Base-by-base conservation (phyloP, 164 flowering plant genomes). In the Annona cherimola region DNA sequence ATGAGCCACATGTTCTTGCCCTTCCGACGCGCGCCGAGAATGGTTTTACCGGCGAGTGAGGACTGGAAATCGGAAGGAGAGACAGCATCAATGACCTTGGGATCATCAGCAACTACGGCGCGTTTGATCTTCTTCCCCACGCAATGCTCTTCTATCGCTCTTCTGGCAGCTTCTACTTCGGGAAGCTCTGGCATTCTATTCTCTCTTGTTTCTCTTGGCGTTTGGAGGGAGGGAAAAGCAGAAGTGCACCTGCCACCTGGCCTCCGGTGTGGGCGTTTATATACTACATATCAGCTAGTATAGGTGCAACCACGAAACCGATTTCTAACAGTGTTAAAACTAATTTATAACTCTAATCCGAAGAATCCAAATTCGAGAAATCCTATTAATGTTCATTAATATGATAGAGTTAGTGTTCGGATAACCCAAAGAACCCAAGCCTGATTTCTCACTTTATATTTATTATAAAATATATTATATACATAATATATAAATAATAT, bases 151-250 rank as follows among this genome's bases (percentile, higher is more conserved):
- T 80, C 86, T 5, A 93, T 72, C 4, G 97, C 99, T 71, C 92
- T 76, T 71, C 99, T 79, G 20, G 99, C 98, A 42, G 93, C 99
- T 79, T 95, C 99, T 7, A 95, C 99, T 85, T 95, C 99, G 12
- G 98, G 96, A 1, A 95, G 88, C 87, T 95, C 99, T 71, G 99
- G 97, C 98, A 95, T 95, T 19, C 12, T 55, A 11, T 1, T 11
- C 35, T 19, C 8, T 12, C 41, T 2, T 19, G 8, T 1, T 40
- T 35, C 40, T 54, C 59, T 16, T 26, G 35, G 35, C 35, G 35
- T 1, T 26, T 26, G 35, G 35, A 26, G 35, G 35, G 35, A 26
- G 35, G 35, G 35, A 26, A 26, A 26, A 26, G 35, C 35, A 26
- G 35, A 1, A 26, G 35, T 26, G 35, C 35, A 26, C 35, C 35